A percentile compares a stretch with the other conserved stretches of the same genome.
Conservation (phyloP, 2,329 filamentous ascomycete genomes). For the Talaromyces rugulosus region DNA sequence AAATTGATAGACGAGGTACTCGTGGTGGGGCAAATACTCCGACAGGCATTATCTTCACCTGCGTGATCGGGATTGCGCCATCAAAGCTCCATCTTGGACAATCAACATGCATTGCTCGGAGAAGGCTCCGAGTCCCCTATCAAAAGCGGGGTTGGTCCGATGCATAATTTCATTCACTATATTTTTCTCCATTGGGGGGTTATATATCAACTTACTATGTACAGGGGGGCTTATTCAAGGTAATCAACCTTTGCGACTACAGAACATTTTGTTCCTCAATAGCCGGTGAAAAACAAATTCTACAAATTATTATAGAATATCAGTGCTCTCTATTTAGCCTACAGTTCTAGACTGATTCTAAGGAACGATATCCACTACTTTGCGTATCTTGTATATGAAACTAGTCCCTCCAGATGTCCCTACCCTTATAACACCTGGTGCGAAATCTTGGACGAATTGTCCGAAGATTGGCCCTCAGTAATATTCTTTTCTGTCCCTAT, state of each 20-base stretch:
- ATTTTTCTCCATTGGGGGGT: too few relatives aligned
- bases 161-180: too few relatives aligned
- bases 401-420: too few relatives aligned
- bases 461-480: background rate
- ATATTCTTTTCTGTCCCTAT: background rate
- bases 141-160: background rate
- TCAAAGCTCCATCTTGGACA: conserved; percentile 3
- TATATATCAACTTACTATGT: too few relatives aligned
- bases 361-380: too few relatives aligned
- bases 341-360: too few relatives aligned
- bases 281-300: too few relatives aligned
- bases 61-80: conserved; percentile 8
- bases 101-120: background rate
- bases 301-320: too few relatives aligned
- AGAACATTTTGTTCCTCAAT: too few relatives aligned
- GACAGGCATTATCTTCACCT: background rate
- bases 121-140: background rate
- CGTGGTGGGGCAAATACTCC: conserved; percentile 1
- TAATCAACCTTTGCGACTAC: too few relatives aligned
- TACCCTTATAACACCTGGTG: background rate
- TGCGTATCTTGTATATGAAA: background rate
- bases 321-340: too few relatives aligned
- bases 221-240: too few relatives aligned
- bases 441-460: background rate
- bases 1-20: background rate